phyloP scores from a whole-genome alignment of 73 alveolate species.

The Paramecium primaurelia region DNA sequence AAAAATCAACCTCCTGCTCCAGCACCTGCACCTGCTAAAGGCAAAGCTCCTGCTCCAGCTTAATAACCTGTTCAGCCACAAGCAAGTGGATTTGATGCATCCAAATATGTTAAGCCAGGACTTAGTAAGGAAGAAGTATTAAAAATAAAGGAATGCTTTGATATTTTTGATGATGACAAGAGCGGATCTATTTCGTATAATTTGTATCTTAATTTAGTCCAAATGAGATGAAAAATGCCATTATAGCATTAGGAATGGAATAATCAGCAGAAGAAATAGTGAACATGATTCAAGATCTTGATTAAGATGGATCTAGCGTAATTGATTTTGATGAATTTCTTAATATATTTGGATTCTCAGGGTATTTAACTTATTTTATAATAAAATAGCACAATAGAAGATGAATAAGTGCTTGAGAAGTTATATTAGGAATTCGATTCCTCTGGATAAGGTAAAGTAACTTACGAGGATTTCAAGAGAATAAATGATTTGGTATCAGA shows the following conservation, averaged over 20 bases:
- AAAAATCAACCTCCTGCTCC: neutral
- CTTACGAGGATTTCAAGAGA: constrained; percentile 60
- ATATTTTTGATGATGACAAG: constrained; percentile 75
- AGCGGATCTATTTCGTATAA: constrained; percentile 66
- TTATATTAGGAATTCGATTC: constrained; percentile 45
- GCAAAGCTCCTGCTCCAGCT: constrained; percentile 15
- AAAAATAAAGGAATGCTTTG: constrained; percentile 77
- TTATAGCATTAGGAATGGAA: constrained; percentile 37
- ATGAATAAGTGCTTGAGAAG: constrained; percentile 50
- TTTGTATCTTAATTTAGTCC: neutral
- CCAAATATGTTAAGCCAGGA: constrained; percentile 64
- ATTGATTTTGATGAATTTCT: constrained; percentile 58
- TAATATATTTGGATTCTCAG: constrained; percentile 57
- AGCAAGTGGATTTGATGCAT: constrained; percentile 62
- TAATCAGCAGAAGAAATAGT: constrained; percentile 49
- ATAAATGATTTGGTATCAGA: constrained; percentile 20
- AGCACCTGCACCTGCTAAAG: neutral
- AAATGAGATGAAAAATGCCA: constrained; percentile 59
- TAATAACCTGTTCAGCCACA: neutral
- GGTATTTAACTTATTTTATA: neutral
- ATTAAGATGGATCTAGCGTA: constrained; percentile 31
- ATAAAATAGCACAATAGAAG: constrained; percentile 4
- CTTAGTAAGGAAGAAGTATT: constrained; percentile 73
- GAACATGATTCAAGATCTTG: constrained; percentile 51
- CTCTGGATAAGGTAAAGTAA: constrained; percentile 18